A percentile compares a stretch with the other conserved stretches of the same genome.
Conservation (phyloP, 352 stramenopile species). For the Blastocystis sp. region DNA sequence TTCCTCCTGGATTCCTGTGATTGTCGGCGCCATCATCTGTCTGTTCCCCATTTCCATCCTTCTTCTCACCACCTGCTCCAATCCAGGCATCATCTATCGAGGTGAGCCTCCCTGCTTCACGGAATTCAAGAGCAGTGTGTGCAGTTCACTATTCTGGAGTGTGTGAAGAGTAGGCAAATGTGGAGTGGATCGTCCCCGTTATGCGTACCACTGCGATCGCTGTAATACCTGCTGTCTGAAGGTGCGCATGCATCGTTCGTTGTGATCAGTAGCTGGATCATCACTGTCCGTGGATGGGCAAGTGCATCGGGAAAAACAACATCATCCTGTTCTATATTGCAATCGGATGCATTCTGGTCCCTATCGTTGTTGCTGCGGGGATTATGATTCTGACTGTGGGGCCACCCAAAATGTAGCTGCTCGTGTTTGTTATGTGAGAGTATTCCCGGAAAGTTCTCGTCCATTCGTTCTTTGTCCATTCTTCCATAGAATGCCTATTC, state of each 20-base stretch:
- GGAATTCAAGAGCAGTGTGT: background rate
- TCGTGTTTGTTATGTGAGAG: background rate
- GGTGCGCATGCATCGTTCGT: background rate
- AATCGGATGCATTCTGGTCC: slow-evolving; percentile 11
- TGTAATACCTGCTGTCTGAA: slow-evolving; percentile 24
- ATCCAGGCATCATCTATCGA: slow-evolving; percentile 53
- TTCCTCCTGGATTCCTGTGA: background rate
- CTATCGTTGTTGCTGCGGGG: background rate
- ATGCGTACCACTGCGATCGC: slow-evolving; percentile 10
- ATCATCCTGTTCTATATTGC: slow-evolving; percentile 44
- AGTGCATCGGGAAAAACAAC: slow-evolving; percentile 63
- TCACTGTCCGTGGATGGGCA: slow-evolving; percentile 69
- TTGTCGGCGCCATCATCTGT: background rate
- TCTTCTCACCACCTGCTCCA: slow-evolving; percentile 36
- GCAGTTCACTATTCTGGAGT: background rate
- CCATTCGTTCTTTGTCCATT: background rate
- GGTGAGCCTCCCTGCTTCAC: background rate
- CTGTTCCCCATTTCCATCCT: slow-evolving; percentile 9
- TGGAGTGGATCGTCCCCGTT: slow-evolving; percentile 7
- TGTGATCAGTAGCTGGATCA: slow-evolving; percentile 39
- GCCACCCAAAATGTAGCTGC: background rate
- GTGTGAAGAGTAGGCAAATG: background rate
- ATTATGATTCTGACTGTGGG: background rate
- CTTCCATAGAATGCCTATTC: slow-evolving; percentile 22
- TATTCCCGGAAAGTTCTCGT: slow-evolving; percentile 47